Base-by-base conservation (phyloP, 1,284 basidiomycete genomes). In the Apiotrichum mycotoxinovorans region DNA sequence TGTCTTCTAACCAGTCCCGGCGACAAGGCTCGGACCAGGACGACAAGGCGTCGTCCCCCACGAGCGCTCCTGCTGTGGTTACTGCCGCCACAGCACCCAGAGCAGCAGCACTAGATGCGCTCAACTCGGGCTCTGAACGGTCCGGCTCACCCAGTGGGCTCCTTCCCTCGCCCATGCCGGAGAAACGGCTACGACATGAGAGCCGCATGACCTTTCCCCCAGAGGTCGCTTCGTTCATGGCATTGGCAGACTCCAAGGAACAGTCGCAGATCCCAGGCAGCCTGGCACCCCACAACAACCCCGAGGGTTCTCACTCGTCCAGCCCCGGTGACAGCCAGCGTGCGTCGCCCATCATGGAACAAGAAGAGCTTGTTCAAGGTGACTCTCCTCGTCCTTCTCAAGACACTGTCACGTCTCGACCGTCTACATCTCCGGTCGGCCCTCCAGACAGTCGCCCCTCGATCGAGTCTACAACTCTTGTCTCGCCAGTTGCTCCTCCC, bases 191-290 rank as follows among this genome's bases (percentile, higher is more conserved):
- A 25, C 63, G 67, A 14, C 65, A 69, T 20, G 72, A 73, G 46
- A 72, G 70, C 53, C 58, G 68, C 37, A 73, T 75, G 65, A 60
- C 60, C 1, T 74, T 73, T 52, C 71, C 72, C 8, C 70, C 73
- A 18, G 73, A 75, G 57, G 71, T 74, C 17, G 59, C 66, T n/a
- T 70, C 70, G 12, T 74, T 68, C 53, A 71, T 75, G 65, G 55
- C 71, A 2, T 54, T 75, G 1, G 71, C 69, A 12, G 72, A 74
- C 44, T 66, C 66, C 8, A 69, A 67, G 12, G 42, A 65, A 41
- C 60, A 60, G 23, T 17, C 57, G 26, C 27, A 25, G n/a, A 20
- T 27, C 14, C 33, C n/a, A 5, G 30, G 30, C 25, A 17, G 26
- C 35, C 14, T 44, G 22, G 20, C n/a, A 43, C 17, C 35, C 1